These are phyloP conservation scores for Calonectria pauciramosa DNA, from an alignment of 2,329 filamentous ascomycete genomes.

Conservation along the genomic window DNA sequence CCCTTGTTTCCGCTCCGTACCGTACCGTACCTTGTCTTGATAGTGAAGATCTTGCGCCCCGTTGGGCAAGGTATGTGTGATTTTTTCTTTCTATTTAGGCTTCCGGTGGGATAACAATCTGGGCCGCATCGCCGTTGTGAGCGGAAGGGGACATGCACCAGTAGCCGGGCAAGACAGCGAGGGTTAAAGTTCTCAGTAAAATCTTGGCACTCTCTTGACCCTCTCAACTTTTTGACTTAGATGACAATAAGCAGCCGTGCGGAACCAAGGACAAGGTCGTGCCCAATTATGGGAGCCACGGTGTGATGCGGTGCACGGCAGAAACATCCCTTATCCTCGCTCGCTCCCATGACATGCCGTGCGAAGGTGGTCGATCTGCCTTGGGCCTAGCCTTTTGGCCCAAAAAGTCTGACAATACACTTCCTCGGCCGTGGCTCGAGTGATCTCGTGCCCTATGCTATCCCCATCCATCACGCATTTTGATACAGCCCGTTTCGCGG, in stretches of 20 bases:
- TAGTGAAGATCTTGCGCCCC: constrained; percentile 3
- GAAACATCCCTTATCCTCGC: neutral
- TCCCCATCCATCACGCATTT: neutral
- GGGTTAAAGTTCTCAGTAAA: neutral
- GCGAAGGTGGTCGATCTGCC: constrained; percentile 7
- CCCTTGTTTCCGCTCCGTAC: constrained; percentile 8
- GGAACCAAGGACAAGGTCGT: neutral
- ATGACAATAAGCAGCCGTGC: neutral
- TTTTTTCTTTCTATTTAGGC: neutral
- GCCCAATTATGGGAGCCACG: neutral
- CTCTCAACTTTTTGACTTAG: neutral
- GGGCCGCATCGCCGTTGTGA: neutral
- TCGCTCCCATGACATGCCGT: neutral
- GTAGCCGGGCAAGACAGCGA: neutral
- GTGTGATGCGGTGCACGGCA: neutral
- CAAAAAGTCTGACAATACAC: constrained; percentile 1
- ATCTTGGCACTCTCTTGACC: neutral
- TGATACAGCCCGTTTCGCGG: neutral
- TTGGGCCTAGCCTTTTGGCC: neutral
- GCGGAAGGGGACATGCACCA: neutral
- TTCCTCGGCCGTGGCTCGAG: constrained; percentile 9
- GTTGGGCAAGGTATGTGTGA: neutral
- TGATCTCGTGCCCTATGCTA: constrained; percentile 23
- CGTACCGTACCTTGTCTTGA: constrained; percentile 4
- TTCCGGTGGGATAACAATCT: constrained; percentile 3